Base-by-base conservation (phyloP, 768 basidiomycete species). In the Lactifluus subvellereus region DNA sequence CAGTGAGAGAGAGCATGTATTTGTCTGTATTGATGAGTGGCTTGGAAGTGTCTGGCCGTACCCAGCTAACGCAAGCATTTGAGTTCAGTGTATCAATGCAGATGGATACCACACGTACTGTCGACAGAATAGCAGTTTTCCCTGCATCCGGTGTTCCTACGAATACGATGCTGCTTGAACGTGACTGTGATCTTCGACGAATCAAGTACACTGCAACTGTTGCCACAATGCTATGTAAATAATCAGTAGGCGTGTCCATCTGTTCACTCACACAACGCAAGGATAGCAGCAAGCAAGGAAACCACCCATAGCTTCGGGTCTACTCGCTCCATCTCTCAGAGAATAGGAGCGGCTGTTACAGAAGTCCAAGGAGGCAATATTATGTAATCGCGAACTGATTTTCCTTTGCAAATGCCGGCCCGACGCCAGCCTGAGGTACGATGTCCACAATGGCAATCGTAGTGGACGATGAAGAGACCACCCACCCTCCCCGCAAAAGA, bases 11-110 rank as follows among this genome's bases (percentile, higher is more conserved):
- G 78, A 66, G 4, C 83, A 80, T 0, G 79, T 74, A 71, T 91
- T 94, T 5, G 80, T 78, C 72, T 94, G 91, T 70, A 94, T 76
- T 0, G 91, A 93, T 3, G 88, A 84, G 67, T 89, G 86, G 3
- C 88, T 88, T 48, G 83, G 83, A 11, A 88, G 72, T 1, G 83
- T 78, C 71, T 84, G 81, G 33, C 79, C 77, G 71, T 85, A 90
- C 22, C 80, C 8, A 94, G 77, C 91, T 93, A 58, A 2, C 32
- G 51, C 66, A 66, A 57, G 53, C 64, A 18, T 42, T 11, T 33
- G 32, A 59, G 54, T 38, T 42, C 14, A 49, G 27, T 20, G 57
- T 35, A 62, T 30, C 54, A 3, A 33, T 2, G 11, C 32, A 49
- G 18, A 42, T 33, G 8, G 27, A 18, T 13, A 35, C 6, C 16